A percentile compares a stretch with the other conserved stretches of the same genome.
phyloP scores from a whole-genome alignment of 1,284 basidiomycete species.

The Boletellus deceptivus region DNA sequence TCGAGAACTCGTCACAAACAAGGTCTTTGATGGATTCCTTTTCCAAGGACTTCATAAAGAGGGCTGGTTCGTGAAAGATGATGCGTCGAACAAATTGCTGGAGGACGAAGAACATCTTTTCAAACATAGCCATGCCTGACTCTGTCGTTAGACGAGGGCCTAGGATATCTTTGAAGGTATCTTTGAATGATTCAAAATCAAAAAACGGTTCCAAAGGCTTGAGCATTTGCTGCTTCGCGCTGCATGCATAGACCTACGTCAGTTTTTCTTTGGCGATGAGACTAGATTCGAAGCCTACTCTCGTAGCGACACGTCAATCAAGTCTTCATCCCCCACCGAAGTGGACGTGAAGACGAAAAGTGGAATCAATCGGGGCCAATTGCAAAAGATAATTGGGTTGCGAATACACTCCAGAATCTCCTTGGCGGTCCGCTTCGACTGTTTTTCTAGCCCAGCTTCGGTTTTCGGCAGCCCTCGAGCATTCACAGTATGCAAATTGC shows the following conservation, averaged over 20 bases:
- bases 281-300: constrained; percentile 12
- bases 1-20: constrained; percentile 24
- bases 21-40: constrained; percentile 31
- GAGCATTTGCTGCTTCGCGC: constrained; percentile 9
- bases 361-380: background rate
- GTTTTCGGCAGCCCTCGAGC: background rate
- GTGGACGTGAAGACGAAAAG: background rate
- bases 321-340: constrained; percentile 21
- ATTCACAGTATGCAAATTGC: background rate
- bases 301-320: constrained; percentile 25
- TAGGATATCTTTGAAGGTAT: background rate
- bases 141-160: background rate
- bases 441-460: background rate
- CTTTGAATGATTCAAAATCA: constrained; percentile 4
- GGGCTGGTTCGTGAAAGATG: constrained; percentile 27
- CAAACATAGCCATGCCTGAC: background rate
- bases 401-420: constrained; percentile 11
- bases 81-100: constrained; percentile 26
- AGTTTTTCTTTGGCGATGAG: background rate
- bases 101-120: background rate
- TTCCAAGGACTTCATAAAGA: constrained; percentile 24
- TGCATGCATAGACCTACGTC: background rate
- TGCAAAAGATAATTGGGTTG: background rate
- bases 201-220: constrained; percentile 1
- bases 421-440: constrained; percentile 10